Conservation (phyloP, 2,329 filamentous ascomycete genomes). For the Davidsoniella australis region DNA sequence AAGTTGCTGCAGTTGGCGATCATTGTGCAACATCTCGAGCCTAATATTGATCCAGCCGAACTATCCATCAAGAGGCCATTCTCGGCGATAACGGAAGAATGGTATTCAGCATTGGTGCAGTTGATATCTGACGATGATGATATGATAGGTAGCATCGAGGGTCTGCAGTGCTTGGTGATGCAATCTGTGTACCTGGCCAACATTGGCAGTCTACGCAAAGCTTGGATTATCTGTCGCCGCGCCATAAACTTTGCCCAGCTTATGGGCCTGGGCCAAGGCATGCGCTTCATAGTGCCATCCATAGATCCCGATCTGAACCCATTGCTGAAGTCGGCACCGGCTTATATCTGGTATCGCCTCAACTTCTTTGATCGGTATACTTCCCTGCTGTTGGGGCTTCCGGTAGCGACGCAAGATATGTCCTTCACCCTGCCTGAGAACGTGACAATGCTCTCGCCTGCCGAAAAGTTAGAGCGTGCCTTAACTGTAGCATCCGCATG, state of each 20-base stretch:
- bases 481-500: slow-evolving; percentile 26
- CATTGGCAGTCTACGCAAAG: slow-evolving; percentile 34
- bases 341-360: slow-evolving; percentile 30
- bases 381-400: slow-evolving; percentile 33
- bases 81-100: slow-evolving; percentile 18
- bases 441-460: slow-evolving; percentile 20
- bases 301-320: slow-evolving; percentile 21
- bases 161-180: slow-evolving; percentile 33
- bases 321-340: slow-evolving; percentile 15
- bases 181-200: slow-evolving; percentile 33
- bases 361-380: slow-evolving; percentile 32
- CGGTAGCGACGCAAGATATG: slow-evolving; percentile 26
- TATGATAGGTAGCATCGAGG: slow-evolving; percentile 33
- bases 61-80: slow-evolving; percentile 17
- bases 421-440: slow-evolving; percentile 20
- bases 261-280: slow-evolving; percentile 27
- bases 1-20: slow-evolving; percentile 29
- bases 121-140: slow-evolving; percentile 34
- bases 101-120: slow-evolving; percentile 20
- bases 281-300: slow-evolving; percentile 22
- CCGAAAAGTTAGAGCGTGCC: slow-evolving; percentile 28
- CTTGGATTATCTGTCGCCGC: slow-evolving; percentile 34
- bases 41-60: slow-evolving; percentile 16
- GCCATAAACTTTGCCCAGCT: slow-evolving; percentile 34
- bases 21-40: slow-evolving; percentile 29